These are phyloP conservation scores for Pseudoturritis turrita DNA, from an alignment of 345 rosid species.

Conservation along the genomic window DNA sequence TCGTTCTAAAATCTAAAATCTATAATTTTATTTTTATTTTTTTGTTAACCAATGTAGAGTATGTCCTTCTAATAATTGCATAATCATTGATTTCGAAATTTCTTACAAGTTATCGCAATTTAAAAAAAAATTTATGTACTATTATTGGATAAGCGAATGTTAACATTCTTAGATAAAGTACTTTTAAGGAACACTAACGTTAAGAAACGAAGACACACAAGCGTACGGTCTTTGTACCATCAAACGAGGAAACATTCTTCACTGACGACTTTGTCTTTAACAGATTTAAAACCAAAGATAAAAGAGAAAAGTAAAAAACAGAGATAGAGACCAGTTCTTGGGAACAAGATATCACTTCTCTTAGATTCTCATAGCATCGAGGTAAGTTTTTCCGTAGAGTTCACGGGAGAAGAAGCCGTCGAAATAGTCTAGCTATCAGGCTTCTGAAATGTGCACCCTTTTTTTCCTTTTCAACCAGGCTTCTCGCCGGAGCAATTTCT, in stretches of 20 bases:
- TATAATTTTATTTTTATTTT: too few relatives aligned
- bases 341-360: not conserved
- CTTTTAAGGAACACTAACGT: too few relatives aligned
- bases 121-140: too few relatives aligned
- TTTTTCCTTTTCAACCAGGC: conserved; percentile 16
- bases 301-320: not conserved
- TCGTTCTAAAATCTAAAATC: too few relatives aligned
- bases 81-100: too few relatives aligned
- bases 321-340: not conserved
- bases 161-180: too few relatives aligned
- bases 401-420: conserved; percentile 20
- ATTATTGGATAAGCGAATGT: too few relatives aligned
- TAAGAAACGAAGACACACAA: not conserved
- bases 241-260: not conserved
- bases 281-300: not conserved
- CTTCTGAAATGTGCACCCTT: conserved; percentile 19
- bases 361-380: conserved; percentile 28
- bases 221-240: too few relatives aligned
- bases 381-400: conserved; percentile 26
- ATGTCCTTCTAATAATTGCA: too few relatives aligned
- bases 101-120: too few relatives aligned
- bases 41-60: too few relatives aligned
- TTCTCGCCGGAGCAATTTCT: conserved; percentile 29
- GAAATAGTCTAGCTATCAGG: conserved; percentile 7
- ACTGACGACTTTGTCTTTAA: not conserved